Evolutionary conservation across 768 basidiomycete species (phyloP).

Genomic region (Pulveroboletus sp.): DNA sequence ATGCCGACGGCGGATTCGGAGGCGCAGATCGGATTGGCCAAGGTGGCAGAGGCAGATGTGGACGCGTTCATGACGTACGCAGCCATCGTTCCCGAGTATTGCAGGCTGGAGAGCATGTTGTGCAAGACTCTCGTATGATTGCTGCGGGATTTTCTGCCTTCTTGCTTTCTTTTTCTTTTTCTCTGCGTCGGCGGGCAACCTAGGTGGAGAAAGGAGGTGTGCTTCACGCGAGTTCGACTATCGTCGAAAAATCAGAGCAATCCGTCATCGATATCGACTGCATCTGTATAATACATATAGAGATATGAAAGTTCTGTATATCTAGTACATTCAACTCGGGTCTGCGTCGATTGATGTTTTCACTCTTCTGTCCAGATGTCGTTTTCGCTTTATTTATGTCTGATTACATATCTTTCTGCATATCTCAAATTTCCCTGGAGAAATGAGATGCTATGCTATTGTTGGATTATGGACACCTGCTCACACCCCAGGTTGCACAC

Average conservation of each 20-base stretch:
- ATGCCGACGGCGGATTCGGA: constrained; percentile 70
- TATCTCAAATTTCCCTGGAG: too few relatives aligned
- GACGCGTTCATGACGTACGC: constrained; percentile 87
- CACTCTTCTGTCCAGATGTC: too few relatives aligned
- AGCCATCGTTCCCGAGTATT: constrained; percentile 80
- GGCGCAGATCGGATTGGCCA: constrained; percentile 70
- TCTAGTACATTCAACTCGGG: too few relatives aligned
- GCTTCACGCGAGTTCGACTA: not conserved
- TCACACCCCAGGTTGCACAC: too few relatives aligned
- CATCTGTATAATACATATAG: constrained; percentile 13
- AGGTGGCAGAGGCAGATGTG: constrained; percentile 78
- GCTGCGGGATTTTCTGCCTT: not conserved
- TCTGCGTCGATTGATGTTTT: too few relatives aligned
- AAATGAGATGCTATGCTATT: too few relatives aligned
- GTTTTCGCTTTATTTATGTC: too few relatives aligned
- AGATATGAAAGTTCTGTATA: too few relatives aligned
- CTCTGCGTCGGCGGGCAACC: not conserved
- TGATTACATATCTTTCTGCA: too few relatives aligned
- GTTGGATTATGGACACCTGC: too few relatives aligned
- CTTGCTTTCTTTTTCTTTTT: not conserved
- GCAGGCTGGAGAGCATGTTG: constrained; percentile 73
- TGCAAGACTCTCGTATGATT: constrained; percentile 53
- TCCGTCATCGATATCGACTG: not conserved
- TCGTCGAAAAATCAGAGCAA: constrained; percentile 1
- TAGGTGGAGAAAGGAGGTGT: not conserved